Percentiles rank a stretch among this genome's conserved stretches.
phyloP scores from a whole-genome alignment of 2,329 filamentous ascomycete genomes.

The Exserohilum turcica region DNA sequence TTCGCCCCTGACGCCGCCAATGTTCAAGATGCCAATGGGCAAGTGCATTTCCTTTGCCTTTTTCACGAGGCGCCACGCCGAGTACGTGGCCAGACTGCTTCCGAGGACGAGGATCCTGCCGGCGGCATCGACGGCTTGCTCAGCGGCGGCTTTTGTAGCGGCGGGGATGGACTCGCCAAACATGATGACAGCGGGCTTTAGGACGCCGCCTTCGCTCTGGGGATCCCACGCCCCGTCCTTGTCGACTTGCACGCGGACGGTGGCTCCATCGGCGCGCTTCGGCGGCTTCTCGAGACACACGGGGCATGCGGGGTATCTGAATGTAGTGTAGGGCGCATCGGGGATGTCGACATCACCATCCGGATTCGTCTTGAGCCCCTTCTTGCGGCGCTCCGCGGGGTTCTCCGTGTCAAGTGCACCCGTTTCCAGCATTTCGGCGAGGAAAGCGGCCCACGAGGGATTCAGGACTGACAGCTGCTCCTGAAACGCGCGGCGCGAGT shows the following conservation, averaged over 20 bases:
- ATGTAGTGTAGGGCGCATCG: conserved; percentile 83
- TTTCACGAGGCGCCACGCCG: conserved; percentile 88
- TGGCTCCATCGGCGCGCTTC: conserved; percentile 59
- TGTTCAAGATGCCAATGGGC: conserved; percentile 85
- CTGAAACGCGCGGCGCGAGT: conserved; percentile 77
- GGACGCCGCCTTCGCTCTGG: conserved; percentile 66
- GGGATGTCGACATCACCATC: conserved; percentile 94
- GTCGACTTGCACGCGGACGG: conserved; percentile 68
- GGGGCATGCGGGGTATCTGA: conserved; percentile 89
- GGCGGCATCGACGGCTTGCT: conserved; percentile 75
- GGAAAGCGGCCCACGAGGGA: conserved; percentile 80
- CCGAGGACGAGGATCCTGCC: conserved; percentile 79
- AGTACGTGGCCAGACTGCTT: conserved; percentile 92
- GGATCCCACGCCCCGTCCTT: conserved; percentile 75
- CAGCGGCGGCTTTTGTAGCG: conserved; percentile 74
- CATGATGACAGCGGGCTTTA: conserved; percentile 95
- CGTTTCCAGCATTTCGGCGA: conserved; percentile 71
- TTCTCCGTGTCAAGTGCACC: conserved; percentile 81
- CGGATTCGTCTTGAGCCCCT: conserved; percentile 82
- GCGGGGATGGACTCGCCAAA: conserved; percentile 86
- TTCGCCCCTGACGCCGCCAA: conserved; percentile 82
- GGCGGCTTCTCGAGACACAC: conserved; percentile 72
- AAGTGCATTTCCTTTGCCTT: conserved; percentile 80
- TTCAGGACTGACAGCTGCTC: conserved; percentile 76
- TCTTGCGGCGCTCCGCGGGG: conserved; percentile 67